A percentile compares a stretch with the other conserved stretches of the same genome.
Evolutionary conservation across 129 eudicot species (phyloP).

Genomic region (Rutidosis leptorrhynchoides): DNA sequence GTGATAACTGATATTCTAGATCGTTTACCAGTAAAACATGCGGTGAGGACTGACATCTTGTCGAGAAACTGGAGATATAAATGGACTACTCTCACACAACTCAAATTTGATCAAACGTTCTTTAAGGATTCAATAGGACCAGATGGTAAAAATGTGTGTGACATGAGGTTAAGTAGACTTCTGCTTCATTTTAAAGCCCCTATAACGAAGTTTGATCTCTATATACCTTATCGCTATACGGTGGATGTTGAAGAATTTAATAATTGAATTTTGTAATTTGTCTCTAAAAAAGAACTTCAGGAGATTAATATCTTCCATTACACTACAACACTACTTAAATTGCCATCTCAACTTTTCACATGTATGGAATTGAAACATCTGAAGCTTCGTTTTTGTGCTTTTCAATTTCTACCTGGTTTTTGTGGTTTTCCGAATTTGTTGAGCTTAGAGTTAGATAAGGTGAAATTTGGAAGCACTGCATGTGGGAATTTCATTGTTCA

Average conservation of each 20-base stretch:
- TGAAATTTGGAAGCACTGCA: not conserved
- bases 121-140: not conserved
- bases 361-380: conserved; percentile 8
- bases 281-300: not conserved
- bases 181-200: not conserved
- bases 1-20: conserved; percentile 15
- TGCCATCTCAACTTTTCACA: conserved; percentile 1
- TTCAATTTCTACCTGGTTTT: not conserved
- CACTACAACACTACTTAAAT: not conserved
- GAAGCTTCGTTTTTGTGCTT: not conserved
- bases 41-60: conserved; percentile 12
- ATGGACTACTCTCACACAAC: conserved; percentile 23
- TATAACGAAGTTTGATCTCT: conserved; percentile 15
- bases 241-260: not conserved
- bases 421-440: conserved; percentile 14
- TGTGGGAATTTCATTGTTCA: not conserved
- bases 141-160: too few relatives aligned
- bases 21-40: not conserved
- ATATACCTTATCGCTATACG: not conserved
- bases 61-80: conserved; percentile 11
- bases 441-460: not conserved
- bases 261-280: conserved; percentile 6
- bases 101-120: not conserved
- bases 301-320: conserved; percentile 3
- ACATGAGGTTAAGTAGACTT: too few relatives aligned